Percentiles rank a stretch among this genome's conserved stretches.
These are phyloP conservation scores for Immersiporthe knoxdaviesiana DNA, from an alignment of 2,329 filamentous ascomycete species.

Conservation along the genomic window DNA sequence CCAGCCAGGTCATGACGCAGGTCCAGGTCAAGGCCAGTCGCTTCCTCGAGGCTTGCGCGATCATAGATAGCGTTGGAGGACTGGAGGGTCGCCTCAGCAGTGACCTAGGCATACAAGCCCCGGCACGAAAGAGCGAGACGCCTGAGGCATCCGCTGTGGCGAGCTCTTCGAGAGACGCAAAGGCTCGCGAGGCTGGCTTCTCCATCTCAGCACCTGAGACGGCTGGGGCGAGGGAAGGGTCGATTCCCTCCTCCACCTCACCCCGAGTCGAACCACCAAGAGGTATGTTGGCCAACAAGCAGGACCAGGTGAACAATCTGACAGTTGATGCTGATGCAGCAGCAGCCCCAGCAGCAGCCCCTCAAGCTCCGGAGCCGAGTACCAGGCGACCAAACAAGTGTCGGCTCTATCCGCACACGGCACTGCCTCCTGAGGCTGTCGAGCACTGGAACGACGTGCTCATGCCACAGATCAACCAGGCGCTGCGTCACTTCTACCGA, in stretches of 20 bases:
- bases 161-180: conserved; percentile 26
- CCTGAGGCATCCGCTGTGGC: conserved; percentile 18
- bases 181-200: conserved; percentile 28
- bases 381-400: conserved; percentile 45
- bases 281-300: conserved; percentile 21
- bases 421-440: conserved; percentile 62
- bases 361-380: conserved; percentile 27
- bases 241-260: not conserved
- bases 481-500: conserved; percentile 71
- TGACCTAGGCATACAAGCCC: conserved; percentile 42
- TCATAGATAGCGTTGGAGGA: conserved; percentile 61
- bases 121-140: conserved; percentile 14
- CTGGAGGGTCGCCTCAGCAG: conserved; percentile 57
- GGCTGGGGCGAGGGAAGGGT: not conserved
- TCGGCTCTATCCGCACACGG: conserved; percentile 63
- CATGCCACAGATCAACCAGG: conserved; percentile 73
- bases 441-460: conserved; percentile 73
- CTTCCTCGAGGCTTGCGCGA: conserved; percentile 65
- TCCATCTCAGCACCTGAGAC: not conserved
- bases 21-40: conserved; percentile 60
- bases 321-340: conserved; percentile 3
- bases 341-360: not conserved
- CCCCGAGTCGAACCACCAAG: conserved; percentile 19
- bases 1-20: conserved; percentile 56
- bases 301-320: not conserved